Evolutionary conservation across 2,329 filamentous ascomycete species (phyloP).

Genomic region (Aspergillus neoniger): DNA sequence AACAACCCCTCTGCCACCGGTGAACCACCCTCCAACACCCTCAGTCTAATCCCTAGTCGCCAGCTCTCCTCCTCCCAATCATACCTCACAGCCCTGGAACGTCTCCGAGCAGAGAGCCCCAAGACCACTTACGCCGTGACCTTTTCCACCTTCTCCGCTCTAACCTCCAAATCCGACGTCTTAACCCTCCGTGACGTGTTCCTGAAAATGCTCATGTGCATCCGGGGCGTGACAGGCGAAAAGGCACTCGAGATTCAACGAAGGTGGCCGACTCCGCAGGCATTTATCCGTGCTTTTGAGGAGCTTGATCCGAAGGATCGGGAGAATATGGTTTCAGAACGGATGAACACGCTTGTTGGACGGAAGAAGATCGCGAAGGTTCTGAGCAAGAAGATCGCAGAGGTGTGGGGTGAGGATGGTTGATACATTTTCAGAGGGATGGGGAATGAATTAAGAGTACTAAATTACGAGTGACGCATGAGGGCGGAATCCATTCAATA

Average conservation of each 20-base stretch:
- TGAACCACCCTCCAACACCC: conserved; percentile 28
- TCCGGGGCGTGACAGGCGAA: conserved; percentile 71
- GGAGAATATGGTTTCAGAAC: conserved; percentile 60
- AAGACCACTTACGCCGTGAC: conserved; percentile 61
- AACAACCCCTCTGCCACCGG: conserved; percentile 23
- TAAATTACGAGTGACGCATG: too few species aligned
- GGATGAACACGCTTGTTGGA: conserved; percentile 61
- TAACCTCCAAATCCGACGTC: conserved; percentile 74
- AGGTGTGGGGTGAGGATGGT: conserved; percentile 63
- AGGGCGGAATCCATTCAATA: too few species aligned
- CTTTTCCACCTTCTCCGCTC: conserved; percentile 69
- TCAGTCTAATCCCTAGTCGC: conserved; percentile 66
- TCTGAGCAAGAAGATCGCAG: conserved; percentile 69
- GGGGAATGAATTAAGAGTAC: too few species aligned
- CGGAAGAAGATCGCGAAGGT: conserved; percentile 68
- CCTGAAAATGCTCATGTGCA: conserved; percentile 85
- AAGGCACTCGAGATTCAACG: conserved; percentile 79
- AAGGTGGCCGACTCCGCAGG: conserved; percentile 72
- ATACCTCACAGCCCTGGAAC: conserved; percentile 64
- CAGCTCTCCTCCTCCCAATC: conserved; percentile 63
- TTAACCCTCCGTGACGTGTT: conserved; percentile 74
- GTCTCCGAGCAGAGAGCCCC: conserved; percentile 56
- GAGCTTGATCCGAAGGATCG: conserved; percentile 56
- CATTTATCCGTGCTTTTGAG: conserved; percentile 70
- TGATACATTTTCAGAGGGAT: background rate